These are phyloP conservation scores for Saccharum spontaneum DNA, from an alignment of 176 grass and related monocot species.

Conservation along the genomic window DNA sequence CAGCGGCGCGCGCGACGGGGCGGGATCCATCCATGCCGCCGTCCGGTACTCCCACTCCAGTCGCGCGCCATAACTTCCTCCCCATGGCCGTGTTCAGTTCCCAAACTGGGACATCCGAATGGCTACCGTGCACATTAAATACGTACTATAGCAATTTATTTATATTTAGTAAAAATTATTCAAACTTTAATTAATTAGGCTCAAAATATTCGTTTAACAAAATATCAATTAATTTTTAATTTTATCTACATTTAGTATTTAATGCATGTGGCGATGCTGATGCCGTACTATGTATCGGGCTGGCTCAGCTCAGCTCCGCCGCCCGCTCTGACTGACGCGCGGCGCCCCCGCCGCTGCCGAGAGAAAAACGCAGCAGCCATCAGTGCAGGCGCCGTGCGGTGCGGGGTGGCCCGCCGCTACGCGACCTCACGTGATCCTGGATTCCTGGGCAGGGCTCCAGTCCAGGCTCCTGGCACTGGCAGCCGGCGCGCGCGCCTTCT, in stretches of 20 bases:
- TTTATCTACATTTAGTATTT: no score
- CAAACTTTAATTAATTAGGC: no score
- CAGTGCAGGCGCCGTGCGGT: background rate
- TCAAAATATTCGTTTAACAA: no score
- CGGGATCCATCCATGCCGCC: background rate
- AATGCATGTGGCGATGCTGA: no score
- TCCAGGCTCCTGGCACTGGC: background rate
- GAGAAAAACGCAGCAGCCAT: background rate
- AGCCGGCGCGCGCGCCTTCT: background rate
- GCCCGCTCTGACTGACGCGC: background rate
- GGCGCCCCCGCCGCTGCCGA: background rate
- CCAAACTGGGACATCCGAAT: no score
- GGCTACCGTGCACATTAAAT: no score
- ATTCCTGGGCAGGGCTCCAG: background rate
- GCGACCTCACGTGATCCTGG: conserved; percentile 29
- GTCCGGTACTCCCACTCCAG: background rate
- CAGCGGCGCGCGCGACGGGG: background rate
- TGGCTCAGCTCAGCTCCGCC: background rate
- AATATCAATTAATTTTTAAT: no score
- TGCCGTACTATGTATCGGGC: conserved; percentile 12
- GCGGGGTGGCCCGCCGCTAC: background rate
- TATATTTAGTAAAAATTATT: no score
- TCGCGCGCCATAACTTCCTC: background rate
- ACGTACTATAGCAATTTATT: no score
- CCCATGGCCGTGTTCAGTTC: no score